Percentiles rank a stretch among this genome's conserved stretches.
phyloP scores from a whole-genome alignment of 257 asterid species.

The Jaltomata sinuosa region DNA sequence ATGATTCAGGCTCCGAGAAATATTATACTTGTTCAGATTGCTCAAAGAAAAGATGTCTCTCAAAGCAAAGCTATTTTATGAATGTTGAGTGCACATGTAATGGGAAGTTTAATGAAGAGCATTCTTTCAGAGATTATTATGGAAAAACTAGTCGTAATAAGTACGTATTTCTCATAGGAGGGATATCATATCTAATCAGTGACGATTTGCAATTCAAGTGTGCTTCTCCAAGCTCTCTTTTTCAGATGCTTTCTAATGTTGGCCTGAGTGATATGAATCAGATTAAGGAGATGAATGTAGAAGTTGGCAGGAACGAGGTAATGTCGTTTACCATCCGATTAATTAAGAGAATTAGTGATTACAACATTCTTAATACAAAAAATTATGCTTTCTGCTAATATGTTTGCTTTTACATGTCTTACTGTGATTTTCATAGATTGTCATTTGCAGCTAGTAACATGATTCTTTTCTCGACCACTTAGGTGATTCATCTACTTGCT shows the following conservation, averaged over 20 bases:
- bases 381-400: neutral
- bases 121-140: neutral
- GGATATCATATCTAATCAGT: neutral
- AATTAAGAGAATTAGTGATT: neutral
- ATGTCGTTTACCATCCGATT: neutral
- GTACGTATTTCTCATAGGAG: neutral
- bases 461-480: neutral
- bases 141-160: neutral
- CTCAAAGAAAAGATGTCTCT: neutral
- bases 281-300: neutral
- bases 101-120: neutral
- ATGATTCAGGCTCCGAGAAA: neutral
- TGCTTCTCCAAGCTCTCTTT: neutral
- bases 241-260: neutral
- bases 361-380: neutral
- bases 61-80: neutral
- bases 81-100: neutral
- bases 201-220: neutral
- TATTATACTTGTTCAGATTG: neutral
- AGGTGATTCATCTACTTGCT: neutral
- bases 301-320: conserved; percentile 1
- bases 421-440: neutral
- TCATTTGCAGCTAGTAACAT: neutral
- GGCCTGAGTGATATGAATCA: neutral
- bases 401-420: neutral